phyloP scores from a whole-genome alignment of 768 basidiomycete genomes.

The Lactarius pseudohatsudake region DNA sequence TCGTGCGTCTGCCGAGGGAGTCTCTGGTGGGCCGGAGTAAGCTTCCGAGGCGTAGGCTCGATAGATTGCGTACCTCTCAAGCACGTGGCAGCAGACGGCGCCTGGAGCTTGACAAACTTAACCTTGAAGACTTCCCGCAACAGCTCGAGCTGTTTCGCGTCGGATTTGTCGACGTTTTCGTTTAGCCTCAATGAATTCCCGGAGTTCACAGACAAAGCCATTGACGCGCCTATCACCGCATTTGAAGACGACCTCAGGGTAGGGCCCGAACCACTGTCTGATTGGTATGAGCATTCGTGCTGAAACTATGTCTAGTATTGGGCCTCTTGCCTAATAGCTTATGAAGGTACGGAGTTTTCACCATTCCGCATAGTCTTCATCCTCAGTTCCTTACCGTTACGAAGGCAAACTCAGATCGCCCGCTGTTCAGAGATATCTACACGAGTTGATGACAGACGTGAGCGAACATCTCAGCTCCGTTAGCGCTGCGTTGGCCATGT shows the following conservation, averaged over 20 bases:
- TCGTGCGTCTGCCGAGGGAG: slow-evolving; percentile 47
- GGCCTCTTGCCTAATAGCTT: slow-evolving; percentile 69
- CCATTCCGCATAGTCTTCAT: slow-evolving; percentile 7
- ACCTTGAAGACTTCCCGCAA: slow-evolving; percentile 64
- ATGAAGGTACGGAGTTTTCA: slow-evolving; percentile 45
- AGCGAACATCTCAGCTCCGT: slow-evolving; percentile 71
- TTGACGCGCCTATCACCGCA: slow-evolving; percentile 62
- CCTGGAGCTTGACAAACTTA: slow-evolving; percentile 55
- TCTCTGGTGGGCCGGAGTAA: slow-evolving; percentile 40
- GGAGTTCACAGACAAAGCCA: slow-evolving; percentile 72
- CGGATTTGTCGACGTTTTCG: slow-evolving; percentile 64
- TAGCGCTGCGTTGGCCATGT: slow-evolving; percentile 62
- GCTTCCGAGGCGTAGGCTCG: slow-evolving; percentile 38
- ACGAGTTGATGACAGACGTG: slow-evolving; percentile 70
- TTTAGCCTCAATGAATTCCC: slow-evolving; percentile 76
- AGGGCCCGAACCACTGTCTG: slow-evolving; percentile 19
- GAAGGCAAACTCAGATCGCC: slow-evolving; percentile 70
- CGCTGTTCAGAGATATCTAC: slow-evolving; percentile 72
- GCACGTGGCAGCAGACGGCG: slow-evolving; percentile 50
- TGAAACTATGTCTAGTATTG: slow-evolving; percentile 51
- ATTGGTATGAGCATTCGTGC: slow-evolving; percentile 7
- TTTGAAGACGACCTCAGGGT: slow-evolving; percentile 73
- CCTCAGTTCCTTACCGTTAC: neutral
- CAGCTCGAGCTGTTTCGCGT: slow-evolving; percentile 62
- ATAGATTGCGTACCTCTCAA: slow-evolving; percentile 36